A percentile compares a stretch with the other conserved stretches of the same genome.
phyloP scores from a whole-genome alignment of 495 filamentous ascomycete genomes.

The Rhizodiscina lignyota region DNA sequence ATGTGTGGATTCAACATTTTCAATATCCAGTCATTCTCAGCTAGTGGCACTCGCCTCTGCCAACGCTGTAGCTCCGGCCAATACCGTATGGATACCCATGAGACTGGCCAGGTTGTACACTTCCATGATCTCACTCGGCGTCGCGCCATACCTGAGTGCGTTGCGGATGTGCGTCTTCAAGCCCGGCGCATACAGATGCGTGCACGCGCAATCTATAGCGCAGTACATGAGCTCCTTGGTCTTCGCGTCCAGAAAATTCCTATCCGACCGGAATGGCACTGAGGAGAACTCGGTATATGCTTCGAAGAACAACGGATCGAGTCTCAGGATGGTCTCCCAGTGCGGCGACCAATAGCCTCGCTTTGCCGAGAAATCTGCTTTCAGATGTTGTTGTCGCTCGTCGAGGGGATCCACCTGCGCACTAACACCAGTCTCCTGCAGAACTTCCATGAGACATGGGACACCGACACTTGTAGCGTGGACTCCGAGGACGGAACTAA shows the following conservation, averaged over 20 bases:
- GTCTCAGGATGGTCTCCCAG: conserved; percentile 26
- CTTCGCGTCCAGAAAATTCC: conserved; percentile 23
- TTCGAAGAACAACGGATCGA: conserved; percentile 28
- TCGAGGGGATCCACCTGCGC: conserved; percentile 13
- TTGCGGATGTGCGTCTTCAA: conserved; percentile 30
- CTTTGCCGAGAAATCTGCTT: conserved; percentile 15
- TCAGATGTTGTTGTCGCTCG: conserved; percentile 13
- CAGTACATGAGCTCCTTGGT: conserved; percentile 29
- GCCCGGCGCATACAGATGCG: conserved; percentile 27
- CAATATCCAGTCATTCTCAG: too few species aligned
- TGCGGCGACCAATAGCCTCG: conserved; percentile 28
- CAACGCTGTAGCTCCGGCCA: too few species aligned
- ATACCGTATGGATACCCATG: conserved; percentile 23
- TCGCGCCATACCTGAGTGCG: conserved; percentile 25
- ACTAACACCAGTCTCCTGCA: conserved; percentile 18
- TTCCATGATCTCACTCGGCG: conserved; percentile 27
- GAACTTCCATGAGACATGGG: conserved; percentile 24
- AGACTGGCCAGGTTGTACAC: conserved; percentile 26
- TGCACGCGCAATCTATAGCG: conserved; percentile 27
- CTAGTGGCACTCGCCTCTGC: too few species aligned
- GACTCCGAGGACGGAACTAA: conserved; percentile 24
- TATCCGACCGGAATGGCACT: conserved; percentile 22
- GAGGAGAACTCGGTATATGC: conserved; percentile 24
- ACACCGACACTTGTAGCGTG: conserved; percentile 29
- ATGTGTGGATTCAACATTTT: too few species aligned